Percentiles rank a stretch among this genome's conserved stretches.
Evolutionary conservation across 371 early-diverging fungal species (phyloP).

Genomic region (Mortierella sp.): DNA sequence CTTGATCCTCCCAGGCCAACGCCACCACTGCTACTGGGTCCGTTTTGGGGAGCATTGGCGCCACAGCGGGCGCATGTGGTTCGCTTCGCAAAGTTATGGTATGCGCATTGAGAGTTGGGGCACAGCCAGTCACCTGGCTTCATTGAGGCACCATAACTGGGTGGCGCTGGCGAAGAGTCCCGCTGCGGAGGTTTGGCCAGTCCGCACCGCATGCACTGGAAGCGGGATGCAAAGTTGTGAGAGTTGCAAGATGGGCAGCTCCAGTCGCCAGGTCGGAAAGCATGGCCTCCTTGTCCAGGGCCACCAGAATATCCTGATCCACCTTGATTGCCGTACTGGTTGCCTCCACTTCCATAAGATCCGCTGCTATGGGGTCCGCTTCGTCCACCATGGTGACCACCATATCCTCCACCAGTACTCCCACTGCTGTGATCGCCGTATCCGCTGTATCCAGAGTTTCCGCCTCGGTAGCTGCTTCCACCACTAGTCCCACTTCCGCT

Average conservation of each 20-base stretch:
- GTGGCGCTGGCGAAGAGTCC: slow-evolving; percentile 35
- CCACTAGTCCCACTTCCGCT: slow-evolving; percentile 4
- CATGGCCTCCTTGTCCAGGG: slow-evolving; percentile 39
- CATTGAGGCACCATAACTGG: slow-evolving; percentile 35
- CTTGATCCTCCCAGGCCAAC: slow-evolving; percentile 20
- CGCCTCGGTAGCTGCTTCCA: slow-evolving; percentile 24
- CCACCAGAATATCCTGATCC: slow-evolving; percentile 23
- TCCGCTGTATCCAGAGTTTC: slow-evolving; percentile 27
- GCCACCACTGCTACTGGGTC: slow-evolving; percentile 12
- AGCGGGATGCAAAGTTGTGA: slow-evolving; percentile 76
- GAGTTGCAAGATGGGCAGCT: slow-evolving; percentile 69
- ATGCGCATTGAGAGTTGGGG: slow-evolving; percentile 60
- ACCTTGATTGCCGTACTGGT: slow-evolving; percentile 24
- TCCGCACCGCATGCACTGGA: slow-evolving; percentile 71
- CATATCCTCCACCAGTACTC: slow-evolving; percentile 30
- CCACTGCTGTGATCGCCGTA: slow-evolving; percentile 37
- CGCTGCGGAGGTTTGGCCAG: slow-evolving; percentile 54
- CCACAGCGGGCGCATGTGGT: slow-evolving; percentile 54
- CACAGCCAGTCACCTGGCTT: slow-evolving; percentile 74
- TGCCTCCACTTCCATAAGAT: slow-evolving; percentile 16
- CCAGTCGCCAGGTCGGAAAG: slow-evolving; percentile 75
- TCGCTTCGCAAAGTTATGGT: slow-evolving; percentile 70
- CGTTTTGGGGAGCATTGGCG: slow-evolving; percentile 27
- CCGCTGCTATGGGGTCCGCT: slow-evolving; percentile 46
- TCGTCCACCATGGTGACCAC: slow-evolving; percentile 13